A percentile compares a stretch with the other conserved stretches of the same genome.
phyloP scores from a whole-genome alignment of 176 grass and related monocot genomes.

The Zea luxurians region DNA sequence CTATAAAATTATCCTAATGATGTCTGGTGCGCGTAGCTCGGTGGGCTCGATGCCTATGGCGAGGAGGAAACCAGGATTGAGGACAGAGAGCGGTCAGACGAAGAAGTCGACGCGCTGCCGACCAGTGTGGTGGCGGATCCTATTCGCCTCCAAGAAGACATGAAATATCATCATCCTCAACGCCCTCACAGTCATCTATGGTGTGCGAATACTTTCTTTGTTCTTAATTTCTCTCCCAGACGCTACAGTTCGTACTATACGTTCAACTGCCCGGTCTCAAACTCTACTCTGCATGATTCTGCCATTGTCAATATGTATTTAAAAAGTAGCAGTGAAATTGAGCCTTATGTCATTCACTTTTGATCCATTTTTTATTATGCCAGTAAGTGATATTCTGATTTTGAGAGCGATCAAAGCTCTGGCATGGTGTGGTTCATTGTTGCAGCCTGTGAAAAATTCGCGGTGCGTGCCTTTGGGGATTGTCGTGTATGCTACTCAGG shows the following conservation, averaged over 20 bases:
- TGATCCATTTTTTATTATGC: not conserved
- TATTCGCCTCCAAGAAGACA: constrained; percentile 89
- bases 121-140: constrained; percentile 74
- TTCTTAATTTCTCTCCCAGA: not conserved
- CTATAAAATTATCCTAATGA: too few species aligned
- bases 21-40: constrained; percentile 26
- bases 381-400: constrained; percentile 65
- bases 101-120: constrained; percentile 35
- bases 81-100: constrained; percentile 17
- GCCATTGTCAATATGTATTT: not conserved
- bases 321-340: not conserved
- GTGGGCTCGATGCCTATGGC: not conserved
- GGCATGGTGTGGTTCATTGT: too few species aligned
- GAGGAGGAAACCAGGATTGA: not conserved
- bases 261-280: not conserved
- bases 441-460: too few species aligned
- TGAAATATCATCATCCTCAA: constrained; percentile 89
- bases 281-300: too few species aligned
- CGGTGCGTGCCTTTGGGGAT: too few species aligned
- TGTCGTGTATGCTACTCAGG: constrained; percentile 42
- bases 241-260: too few species aligned
- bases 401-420: too few species aligned
- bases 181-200: constrained; percentile 88
- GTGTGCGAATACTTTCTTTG: constrained; percentile 29
- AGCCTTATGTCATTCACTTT: not conserved